Base-by-base conservation (phyloP, 768 basidiomycete genomes). In the Leccinellum luteum region DNA sequence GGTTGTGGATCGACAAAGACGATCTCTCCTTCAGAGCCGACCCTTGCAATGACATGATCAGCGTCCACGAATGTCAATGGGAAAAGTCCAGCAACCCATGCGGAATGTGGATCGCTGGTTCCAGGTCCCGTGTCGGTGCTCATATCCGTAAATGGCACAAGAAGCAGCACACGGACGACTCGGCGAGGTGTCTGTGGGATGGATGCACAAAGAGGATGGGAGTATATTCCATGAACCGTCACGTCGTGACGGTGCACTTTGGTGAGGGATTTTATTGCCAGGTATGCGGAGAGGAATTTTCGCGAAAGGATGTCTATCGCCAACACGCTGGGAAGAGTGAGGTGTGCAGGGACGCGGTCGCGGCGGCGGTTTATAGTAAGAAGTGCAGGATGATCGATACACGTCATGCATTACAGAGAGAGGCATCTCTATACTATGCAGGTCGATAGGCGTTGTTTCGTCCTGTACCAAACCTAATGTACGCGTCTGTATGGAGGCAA, bases 1-100 rank as follows among this genome's bases (percentile, higher is more conserved):
- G 53, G 4, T 3, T 55, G 7, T 52, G 41, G 51, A 47, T 62
- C 32, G 61, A 62, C 38, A 49, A 44, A 23, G 53, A 31, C 0
- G 55, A 60, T 32, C 48, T 60, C 17, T 25, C 5, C 32, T 5
- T 17, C 12, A 32, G 21, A 4, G 27, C 48, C 7, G 12, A 10
- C 4, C 19, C 17, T 3, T 9, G 30, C 6, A 51, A 9, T 10
- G 5, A 28, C 27, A 28, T n/a, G 12, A 57, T 55, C 38, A 47
- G 27, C 14, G 56, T 61, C 50, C 56, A 62, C 8, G n/a, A 48
- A 52, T 62, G 59, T 30, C 56, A 45, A 3, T 62, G 61, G 61
- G 45, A 25, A 3, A 21, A 4, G 13, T 27, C 52, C 12, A 28
- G 49, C 23, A 19, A 28, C 27, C 53, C 61, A 0, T 62, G 59